Conservation (phyloP, 2,329 filamentous ascomycete genomes). For the Drechslerella stenobrocha region DNA sequence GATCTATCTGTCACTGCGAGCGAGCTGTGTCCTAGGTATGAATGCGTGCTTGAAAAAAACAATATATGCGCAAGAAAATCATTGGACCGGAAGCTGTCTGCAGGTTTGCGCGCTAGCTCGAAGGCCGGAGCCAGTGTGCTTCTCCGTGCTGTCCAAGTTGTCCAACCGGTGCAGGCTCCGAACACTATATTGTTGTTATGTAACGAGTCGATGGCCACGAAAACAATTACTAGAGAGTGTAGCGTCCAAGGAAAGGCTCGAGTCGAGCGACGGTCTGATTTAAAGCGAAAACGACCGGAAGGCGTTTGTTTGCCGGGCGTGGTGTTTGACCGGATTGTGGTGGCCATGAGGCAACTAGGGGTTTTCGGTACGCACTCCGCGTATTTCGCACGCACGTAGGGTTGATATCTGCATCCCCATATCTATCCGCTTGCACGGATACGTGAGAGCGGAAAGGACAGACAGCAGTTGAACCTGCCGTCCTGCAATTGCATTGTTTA, state of each 20-base stretch:
- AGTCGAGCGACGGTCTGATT: neutral
- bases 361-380: slow-evolving; percentile 32
- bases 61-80: slow-evolving; percentile 41
- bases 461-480: slow-evolving; percentile 4
- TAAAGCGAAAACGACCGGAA: slow-evolving; percentile 23
- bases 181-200: slow-evolving; percentile 1
- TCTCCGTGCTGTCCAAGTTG: slow-evolving; percentile 7
- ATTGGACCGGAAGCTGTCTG: slow-evolving; percentile 45
- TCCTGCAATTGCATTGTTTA: slow-evolving; percentile 8
- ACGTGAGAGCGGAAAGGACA: neutral
- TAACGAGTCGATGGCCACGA: no score
- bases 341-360: slow-evolving; percentile 10
- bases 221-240: no score
- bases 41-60: slow-evolving; percentile 26
- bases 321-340: no score
- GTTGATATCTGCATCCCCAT: neutral
- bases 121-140: slow-evolving; percentile 24
- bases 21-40: neutral
- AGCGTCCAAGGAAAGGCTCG: neutral
- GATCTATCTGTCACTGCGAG: slow-evolving; percentile 25
- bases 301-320: slow-evolving; percentile 6
- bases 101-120: slow-evolving; percentile 18
- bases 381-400: no score
- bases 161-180: slow-evolving; percentile 2
- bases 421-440: slow-evolving; percentile 3